A percentile compares a stretch with the other conserved stretches of the same genome.
phyloP scores from a whole-genome alignment of 208 protist species.

The Novymonas esmeraldas region DNA sequence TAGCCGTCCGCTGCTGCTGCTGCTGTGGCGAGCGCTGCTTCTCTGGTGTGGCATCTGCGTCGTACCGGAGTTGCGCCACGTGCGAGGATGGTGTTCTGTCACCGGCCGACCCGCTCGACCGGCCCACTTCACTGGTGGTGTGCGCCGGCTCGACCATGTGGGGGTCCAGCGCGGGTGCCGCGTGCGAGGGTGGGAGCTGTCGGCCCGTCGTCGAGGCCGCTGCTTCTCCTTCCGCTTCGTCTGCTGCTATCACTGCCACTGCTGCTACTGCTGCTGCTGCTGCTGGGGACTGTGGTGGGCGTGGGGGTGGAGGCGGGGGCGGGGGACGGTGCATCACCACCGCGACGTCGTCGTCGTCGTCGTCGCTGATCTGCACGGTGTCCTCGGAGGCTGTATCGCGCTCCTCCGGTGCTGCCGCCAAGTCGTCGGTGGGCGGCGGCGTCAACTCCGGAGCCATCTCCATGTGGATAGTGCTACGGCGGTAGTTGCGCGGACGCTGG shows the following conservation, averaged over 20 bases:
- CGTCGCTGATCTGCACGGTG: slow-evolving; percentile 23
- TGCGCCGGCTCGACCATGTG: background rate
- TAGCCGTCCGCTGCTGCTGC: too few species aligned
- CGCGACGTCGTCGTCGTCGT: slow-evolving; percentile 13
- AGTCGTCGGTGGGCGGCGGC: too few species aligned
- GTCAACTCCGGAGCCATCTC: slow-evolving; percentile 22
- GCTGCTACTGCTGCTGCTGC: too few species aligned
- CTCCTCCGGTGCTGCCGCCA: background rate
- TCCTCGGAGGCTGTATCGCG: slow-evolving; percentile 9
- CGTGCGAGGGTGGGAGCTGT: background rate
- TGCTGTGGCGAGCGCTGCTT: background rate
- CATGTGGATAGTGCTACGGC: slow-evolving; percentile 45
- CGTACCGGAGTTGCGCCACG: too few species aligned
- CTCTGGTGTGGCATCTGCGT: too few species aligned
- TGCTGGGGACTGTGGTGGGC: background rate
- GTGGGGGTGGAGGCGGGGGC: background rate
- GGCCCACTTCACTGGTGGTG: background rate
- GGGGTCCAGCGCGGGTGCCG: background rate
- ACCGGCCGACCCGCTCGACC: background rate
- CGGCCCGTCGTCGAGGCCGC: too few species aligned
- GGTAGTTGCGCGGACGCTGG: slow-evolving; percentile 27
- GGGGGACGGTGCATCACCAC: background rate
- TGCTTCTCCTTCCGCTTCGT: too few species aligned
- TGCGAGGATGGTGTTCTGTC: background rate
- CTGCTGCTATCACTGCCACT: too few species aligned